Percentiles rank a stretch among this genome's conserved stretches.
Evolutionary conservation across 176 grass and related monocot species (phyloP).

Genomic region (Aegilops umbellulata): DNA sequence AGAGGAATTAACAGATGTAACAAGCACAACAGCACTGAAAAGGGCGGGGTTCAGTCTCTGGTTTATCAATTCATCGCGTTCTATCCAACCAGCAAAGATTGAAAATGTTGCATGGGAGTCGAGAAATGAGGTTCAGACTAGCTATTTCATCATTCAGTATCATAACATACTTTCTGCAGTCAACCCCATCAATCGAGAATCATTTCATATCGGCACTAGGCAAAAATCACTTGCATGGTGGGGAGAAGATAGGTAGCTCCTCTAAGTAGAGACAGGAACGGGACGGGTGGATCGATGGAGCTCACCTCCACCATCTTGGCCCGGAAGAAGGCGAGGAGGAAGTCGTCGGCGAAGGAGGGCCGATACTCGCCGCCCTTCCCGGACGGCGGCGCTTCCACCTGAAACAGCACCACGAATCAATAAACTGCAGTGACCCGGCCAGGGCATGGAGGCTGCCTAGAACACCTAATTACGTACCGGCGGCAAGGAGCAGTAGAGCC

Average conservation of each 20-base stretch:
- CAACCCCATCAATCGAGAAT: background rate
- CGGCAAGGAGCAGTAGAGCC: constrained; percentile 28
- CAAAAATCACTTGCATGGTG: background rate
- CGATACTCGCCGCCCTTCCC: constrained; percentile 6
- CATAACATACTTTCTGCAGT: background rate
- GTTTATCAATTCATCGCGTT: background rate
- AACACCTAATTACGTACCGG: constrained; percentile 21
- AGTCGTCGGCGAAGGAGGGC: constrained; percentile 35
- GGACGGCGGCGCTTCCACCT: constrained; percentile 4
- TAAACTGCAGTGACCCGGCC: background rate
- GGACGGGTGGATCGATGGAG: background rate
- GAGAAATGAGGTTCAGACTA: background rate
- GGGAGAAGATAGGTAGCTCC: background rate
- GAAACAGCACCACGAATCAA: background rate
- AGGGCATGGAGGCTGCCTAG: background rate
- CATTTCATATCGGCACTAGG: background rate
- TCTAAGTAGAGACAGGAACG: background rate
- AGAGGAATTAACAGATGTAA: constrained; percentile 31
- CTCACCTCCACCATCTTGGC: constrained; percentile 59
- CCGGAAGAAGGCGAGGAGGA: constrained; percentile 43
- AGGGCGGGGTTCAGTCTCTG: background rate
- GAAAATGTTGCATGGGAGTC: background rate
- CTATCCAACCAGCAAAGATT: background rate
- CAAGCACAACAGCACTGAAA: background rate
- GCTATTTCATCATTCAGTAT: background rate